Conservation (phyloP, 179 eudicot species). For the Spergularia azorica region DNA sequence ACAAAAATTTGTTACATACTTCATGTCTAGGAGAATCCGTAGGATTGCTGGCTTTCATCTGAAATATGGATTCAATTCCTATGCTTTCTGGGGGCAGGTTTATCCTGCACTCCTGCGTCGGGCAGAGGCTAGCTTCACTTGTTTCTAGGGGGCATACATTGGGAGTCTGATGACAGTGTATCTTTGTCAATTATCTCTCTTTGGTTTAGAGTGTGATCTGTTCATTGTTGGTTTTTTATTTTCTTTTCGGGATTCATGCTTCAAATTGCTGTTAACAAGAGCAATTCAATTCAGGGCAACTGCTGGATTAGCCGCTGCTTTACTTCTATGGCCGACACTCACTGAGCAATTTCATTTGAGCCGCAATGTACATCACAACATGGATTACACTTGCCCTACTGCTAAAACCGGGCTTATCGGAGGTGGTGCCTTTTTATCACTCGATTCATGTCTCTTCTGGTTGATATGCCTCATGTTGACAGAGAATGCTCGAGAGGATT, state of each 20-base stretch:
- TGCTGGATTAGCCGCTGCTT: slow-evolving; percentile 60
- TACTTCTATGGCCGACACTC: slow-evolving; percentile 87
- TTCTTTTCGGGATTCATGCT: too few species aligned
- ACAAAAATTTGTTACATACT: too few species aligned
- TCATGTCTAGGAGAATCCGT: too few species aligned
- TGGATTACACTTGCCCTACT: slow-evolving; percentile 72
- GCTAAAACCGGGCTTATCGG: slow-evolving; percentile 96
- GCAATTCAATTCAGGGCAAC: slow-evolving; percentile 48
- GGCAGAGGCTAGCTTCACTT: too few species aligned
- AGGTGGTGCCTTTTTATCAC: slow-evolving; percentile 89
- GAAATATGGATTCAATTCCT: too few species aligned
- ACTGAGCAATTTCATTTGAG: slow-evolving; percentile 68
- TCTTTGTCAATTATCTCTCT: not conserved
- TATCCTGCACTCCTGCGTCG: too few species aligned
- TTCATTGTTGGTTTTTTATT: not conserved
- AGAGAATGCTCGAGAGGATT: slow-evolving; percentile 75
- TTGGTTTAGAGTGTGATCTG: too few species aligned
- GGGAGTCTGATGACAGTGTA: not conserved
- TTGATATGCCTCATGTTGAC: slow-evolving; percentile 83
- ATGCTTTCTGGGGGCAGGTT: too few species aligned
- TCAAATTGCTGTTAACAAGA: not conserved
- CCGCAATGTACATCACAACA: slow-evolving; percentile 52
- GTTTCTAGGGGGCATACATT: too few species aligned
- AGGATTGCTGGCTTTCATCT: too few species aligned
- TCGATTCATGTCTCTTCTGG: slow-evolving; percentile 88